Percentiles rank a stretch among this genome's conserved stretches.
These are phyloP conservation scores for Daldinia vernicosa DNA, from an alignment of 495 filamentous ascomycete genomes.

Conservation along the genomic window DNA sequence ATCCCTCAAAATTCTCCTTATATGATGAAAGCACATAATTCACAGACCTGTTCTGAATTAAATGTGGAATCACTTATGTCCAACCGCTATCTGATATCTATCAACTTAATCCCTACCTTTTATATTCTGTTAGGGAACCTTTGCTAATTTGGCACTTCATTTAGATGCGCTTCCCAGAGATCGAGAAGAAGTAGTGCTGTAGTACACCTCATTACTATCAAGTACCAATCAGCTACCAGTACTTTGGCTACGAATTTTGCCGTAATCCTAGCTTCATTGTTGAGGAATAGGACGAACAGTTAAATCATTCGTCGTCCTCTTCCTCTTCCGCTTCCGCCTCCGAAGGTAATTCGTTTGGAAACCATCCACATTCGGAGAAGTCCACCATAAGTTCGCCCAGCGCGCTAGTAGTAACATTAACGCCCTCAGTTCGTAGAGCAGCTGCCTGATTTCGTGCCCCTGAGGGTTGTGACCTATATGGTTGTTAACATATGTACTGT, in stretches of 20 bases:
- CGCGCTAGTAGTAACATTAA: conserved; percentile 68
- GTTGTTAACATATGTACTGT: conserved; percentile 5
- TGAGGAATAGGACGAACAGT: not conserved
- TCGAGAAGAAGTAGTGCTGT: not conserved
- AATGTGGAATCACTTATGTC: conserved; percentile 70
- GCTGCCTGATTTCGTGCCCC: conserved; percentile 75
- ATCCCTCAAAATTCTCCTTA: conserved; percentile 36
- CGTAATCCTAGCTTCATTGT: conserved; percentile 7
- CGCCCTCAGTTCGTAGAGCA: conserved; percentile 72
- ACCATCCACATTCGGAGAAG: conserved; percentile 77
- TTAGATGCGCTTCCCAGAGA: not conserved
- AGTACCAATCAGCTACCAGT: not conserved
- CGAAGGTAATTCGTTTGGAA: conserved; percentile 67
- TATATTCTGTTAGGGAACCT: not conserved
- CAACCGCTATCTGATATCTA: conserved; percentile 80
- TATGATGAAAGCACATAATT: conserved; percentile 73
- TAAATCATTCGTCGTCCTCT: not conserved
- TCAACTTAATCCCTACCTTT: conserved; percentile 1
- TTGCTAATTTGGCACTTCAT: conserved; percentile 14
- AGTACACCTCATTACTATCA: not conserved
- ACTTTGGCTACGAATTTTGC: not conserved
- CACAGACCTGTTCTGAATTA: conserved; percentile 85
- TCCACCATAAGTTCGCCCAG: conserved; percentile 77
- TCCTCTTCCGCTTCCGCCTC: conserved; percentile 55
- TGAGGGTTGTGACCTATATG: conserved; percentile 67